These are phyloP conservation scores for Nicotiana benthamiana DNA, from an alignment of 257 asterid genomes.

Conservation along the genomic window DNA sequence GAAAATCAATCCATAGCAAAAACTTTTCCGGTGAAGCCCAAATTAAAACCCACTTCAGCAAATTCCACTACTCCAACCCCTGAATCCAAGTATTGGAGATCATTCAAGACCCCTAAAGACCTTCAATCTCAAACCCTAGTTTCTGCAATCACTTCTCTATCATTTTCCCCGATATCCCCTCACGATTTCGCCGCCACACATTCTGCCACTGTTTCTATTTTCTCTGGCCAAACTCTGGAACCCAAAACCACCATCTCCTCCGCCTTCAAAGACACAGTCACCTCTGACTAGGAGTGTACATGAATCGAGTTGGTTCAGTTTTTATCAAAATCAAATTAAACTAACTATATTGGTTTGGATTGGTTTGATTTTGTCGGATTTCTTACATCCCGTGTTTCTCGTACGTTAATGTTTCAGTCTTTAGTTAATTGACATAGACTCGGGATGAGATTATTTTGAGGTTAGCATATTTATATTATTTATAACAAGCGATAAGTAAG, in stretches of 20 bases:
- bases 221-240: slow-evolving; percentile 48
- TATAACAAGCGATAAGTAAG: too few species aligned
- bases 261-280: slow-evolving; percentile 44
- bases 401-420: too few species aligned
- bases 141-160: slow-evolving; percentile 44
- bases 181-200: slow-evolving; percentile 85
- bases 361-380: too few species aligned
- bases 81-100: slow-evolving; percentile 79
- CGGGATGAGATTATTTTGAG: too few species aligned
- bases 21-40: slow-evolving; percentile 52
- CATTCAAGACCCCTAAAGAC: slow-evolving; percentile 70
- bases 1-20: slow-evolving; percentile 21
- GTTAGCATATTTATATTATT: too few species aligned
- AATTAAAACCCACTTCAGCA: slow-evolving; percentile 47
- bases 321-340: too few species aligned
- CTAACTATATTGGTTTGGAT: too few species aligned
- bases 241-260: slow-evolving; percentile 43
- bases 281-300: slow-evolving; percentile 14
- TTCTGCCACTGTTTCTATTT: slow-evolving; percentile 57
- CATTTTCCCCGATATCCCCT: slow-evolving; percentile 60
- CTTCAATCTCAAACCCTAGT: slow-evolving; percentile 31
- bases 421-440: too few species aligned
- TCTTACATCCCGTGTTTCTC: too few species aligned
- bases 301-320: too few species aligned
- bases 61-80: slow-evolving; percentile 45